phyloP scores from a whole-genome alignment of 148 eudicot species.

The Suaeda aralocaspica region DNA sequence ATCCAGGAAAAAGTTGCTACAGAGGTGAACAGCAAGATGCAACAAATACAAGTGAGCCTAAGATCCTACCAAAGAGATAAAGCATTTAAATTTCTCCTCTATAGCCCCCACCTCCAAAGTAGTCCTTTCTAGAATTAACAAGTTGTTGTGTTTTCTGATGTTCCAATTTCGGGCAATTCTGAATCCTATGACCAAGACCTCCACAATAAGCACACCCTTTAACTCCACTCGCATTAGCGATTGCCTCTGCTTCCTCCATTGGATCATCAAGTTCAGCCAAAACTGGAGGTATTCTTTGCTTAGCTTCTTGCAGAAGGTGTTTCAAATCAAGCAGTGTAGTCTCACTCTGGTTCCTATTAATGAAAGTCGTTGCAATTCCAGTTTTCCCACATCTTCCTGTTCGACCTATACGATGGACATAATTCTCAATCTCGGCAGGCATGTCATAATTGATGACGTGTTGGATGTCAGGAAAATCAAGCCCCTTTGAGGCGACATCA shows the following conservation, averaged over 20 bases:
- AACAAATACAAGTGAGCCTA: not conserved
- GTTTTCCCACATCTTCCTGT: slow-evolving; percentile 94
- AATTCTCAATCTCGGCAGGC: slow-evolving; percentile 96
- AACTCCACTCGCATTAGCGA: slow-evolving; percentile 56
- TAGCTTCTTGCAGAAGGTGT: slow-evolving; percentile 82
- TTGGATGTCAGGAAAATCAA: slow-evolving; percentile 89
- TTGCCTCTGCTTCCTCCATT: slow-evolving; percentile 63
- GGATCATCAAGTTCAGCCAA: slow-evolving; percentile 79
- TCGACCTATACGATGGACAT: slow-evolving; percentile 86
- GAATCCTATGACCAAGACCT: slow-evolving; percentile 75
- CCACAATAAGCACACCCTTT: slow-evolving; percentile 90
- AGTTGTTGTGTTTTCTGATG: slow-evolving; percentile 65
- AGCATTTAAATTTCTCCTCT: slow-evolving; percentile 66
- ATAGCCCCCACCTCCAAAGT: slow-evolving; percentile 82
- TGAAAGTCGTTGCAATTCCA: slow-evolving; percentile 85
- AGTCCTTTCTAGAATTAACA: slow-evolving; percentile 71
- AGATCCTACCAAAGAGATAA: not conserved
- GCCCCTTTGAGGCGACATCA: slow-evolving; percentile 92
- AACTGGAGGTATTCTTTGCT: slow-evolving; percentile 85
- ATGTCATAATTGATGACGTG: slow-evolving; percentile 87
- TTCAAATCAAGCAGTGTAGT: slow-evolving; percentile 82
- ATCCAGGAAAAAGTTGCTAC: not conserved
- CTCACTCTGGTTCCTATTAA: slow-evolving; percentile 84
- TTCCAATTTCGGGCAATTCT: slow-evolving; percentile 79
- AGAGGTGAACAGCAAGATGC: not conserved